A percentile compares a stretch with the other conserved stretches of the same genome.
Evolutionary conservation across 495 filamentous ascomycete genomes (phyloP).

Genomic region (Trichoderma asperelloides): DNA sequence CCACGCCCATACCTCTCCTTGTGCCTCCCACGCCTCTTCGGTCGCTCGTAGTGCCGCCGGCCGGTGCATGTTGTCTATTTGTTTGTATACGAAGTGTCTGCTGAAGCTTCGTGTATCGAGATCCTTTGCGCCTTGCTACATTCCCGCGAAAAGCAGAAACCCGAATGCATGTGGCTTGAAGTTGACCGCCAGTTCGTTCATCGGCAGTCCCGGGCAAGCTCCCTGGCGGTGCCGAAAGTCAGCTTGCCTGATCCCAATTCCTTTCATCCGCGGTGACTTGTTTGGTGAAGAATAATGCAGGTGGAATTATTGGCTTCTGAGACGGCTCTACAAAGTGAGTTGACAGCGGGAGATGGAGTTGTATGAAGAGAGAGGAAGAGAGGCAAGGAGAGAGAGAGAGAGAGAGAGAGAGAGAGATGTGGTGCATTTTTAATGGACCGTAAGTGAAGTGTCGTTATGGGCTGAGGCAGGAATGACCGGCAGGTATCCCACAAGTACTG

Average conservation of each 20-base stretch:
- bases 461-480: too few relatives aligned
- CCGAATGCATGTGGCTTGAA: neutral
- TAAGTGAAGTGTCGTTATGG: too few relatives aligned
- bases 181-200: constrained; percentile 8
- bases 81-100: neutral
- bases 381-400: too few relatives aligned
- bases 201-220: neutral
- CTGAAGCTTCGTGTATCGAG: neutral
- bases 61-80: neutral
- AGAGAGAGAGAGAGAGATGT: too few relatives aligned
- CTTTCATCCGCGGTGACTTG: neutral
- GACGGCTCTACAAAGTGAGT: neutral
- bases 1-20: neutral
- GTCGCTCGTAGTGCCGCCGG: neutral
- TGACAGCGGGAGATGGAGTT: neutral
- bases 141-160: neutral
- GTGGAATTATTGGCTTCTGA: neutral
- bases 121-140: neutral
- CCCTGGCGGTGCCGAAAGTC: neutral
- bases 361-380: neutral
- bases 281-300: neutral
- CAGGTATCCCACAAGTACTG: too few relatives aligned
- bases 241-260: neutral
- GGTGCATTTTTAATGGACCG: too few relatives aligned
- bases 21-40: neutral